Evolutionary conservation across 768 basidiomycete genomes (phyloP), one percentile per base, ranked within the genome.

Genomic region (Mycena galopus): DNA sequence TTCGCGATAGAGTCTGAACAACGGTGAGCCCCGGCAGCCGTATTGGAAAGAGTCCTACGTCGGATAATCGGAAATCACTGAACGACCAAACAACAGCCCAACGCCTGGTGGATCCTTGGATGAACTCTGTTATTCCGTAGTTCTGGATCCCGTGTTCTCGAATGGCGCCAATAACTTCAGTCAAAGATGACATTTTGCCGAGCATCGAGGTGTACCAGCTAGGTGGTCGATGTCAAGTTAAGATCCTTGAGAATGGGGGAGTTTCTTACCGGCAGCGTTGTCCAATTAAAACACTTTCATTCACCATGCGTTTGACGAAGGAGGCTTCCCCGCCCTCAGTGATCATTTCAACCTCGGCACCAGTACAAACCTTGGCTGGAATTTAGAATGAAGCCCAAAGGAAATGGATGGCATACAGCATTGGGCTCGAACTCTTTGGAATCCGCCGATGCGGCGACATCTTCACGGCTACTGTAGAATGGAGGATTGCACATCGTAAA

Each of bases 401-500:
- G 1, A 19, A 37, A 30, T 19, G n/a, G 42, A 51, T 27, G 9
- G 82, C 90, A 55, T 77, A 96, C 96, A 2, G 94, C 93, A 75
- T 85, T 91, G 0, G 97, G 93, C 8, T 82, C 84, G 17, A 85
- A 79, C 57, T 89, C 89, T 76, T 99, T 98, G 8, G 83, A 82
- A 23, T 87, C 86, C 0, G 90, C 88, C 2, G 90, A 91, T 3
- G 81, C 78, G 0, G 77, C 73, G 10, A 96, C 87, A 69, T 99
- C 97, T 33, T 91, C 89, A 0, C 80, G 77, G 67, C 91, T 94
- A n/a, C 85, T 79, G 78, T 98, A 99, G 81, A 99, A 99, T 0
- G 97, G 97, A 0, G 97, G 97, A 80, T 99, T 99, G 82, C 97
- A 98, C 91, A 99, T 95, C 0, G 92, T 90, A 74, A 97, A 96